Base-by-base conservation (phyloP, 129 eudicot genomes). In the Arctium minus region DNA sequence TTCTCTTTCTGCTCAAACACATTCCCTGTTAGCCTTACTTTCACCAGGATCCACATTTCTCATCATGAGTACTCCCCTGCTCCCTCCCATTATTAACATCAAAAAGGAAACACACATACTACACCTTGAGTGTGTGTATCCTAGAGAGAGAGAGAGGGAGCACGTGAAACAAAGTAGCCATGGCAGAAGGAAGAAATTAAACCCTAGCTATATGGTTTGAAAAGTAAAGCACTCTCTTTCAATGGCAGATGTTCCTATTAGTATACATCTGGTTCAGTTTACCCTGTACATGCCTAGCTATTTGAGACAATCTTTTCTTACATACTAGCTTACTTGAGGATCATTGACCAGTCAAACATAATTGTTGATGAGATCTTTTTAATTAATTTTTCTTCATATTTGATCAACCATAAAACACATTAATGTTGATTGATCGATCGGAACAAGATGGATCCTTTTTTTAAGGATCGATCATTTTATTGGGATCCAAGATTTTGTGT, bases 31-130 rank as follows among this genome's bases (percentile, higher is more conserved):
- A 78, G 35, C 81, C 83, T 79, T 79, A 70, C 87, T 84, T 84
- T 84, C 87, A 84, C 71, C 87, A 79, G 87, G 84, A 79, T 75
- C 84, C 84, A 73, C 74, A 84, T 79, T 27, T 84, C 87, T 84
- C 87, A 84, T 84, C 77, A 84, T 74, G 65, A 84, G 83, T 79
- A 84, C 83, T 42, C 78, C 72, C 84, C 84, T 72, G 72, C 78
- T n/a, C 22, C 29, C 64, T 73, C 79, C 72, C 73, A 73, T 67
- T 64, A 79, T 67, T 79, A 84, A 84, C 87, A 84, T 73, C 46
- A 79, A 84, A 84, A 79, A 48, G 84, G 87, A 84, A 84, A 84
- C 80, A 79, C 87, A 84, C 83, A 79, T 56, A 72, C 84, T 79
- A 79, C 87, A 84, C 87, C 79, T 79, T 79, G 72, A 73, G 71